Percentiles rank a stretch among this genome's conserved stretches.
phyloP scores from a whole-genome alignment of 2,329 filamentous ascomycete genomes.

The Xylariaceae sp. region DNA sequence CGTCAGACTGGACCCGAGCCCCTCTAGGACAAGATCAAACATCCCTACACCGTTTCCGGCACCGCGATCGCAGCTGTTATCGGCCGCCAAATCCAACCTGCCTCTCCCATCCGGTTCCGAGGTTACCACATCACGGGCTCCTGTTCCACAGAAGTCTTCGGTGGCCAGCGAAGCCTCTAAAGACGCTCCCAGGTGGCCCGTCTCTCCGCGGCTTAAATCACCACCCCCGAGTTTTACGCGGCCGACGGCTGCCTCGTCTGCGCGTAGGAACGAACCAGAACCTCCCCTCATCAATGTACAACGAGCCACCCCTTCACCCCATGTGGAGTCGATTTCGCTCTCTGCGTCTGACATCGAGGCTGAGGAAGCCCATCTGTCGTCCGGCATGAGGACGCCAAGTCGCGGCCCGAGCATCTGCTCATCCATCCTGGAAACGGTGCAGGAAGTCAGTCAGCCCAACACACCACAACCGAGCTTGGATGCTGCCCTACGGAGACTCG shows the following conservation, averaged over 20 bases:
- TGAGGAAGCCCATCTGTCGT: conserved; percentile 44
- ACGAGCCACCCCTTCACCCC: conserved; percentile 43
- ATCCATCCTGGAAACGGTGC: conserved; percentile 77
- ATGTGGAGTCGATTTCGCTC: conserved; percentile 34
- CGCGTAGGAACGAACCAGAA: conserved; percentile 45
- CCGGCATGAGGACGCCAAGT: conserved; percentile 55
- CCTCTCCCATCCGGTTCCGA: conserved; percentile 54
- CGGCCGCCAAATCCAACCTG: conserved; percentile 61
- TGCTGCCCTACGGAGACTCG: conserved; percentile 45
- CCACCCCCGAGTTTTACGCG: conserved; percentile 58
- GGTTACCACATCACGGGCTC: conserved; percentile 51
- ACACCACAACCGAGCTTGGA: conserved; percentile 53
- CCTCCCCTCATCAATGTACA: conserved; percentile 49
- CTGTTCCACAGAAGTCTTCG: conserved; percentile 58
- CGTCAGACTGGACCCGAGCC: conserved; percentile 54
- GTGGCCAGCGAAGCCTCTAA: conserved; percentile 42
- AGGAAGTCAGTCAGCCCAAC: conserved; percentile 76
- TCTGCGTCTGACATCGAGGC: conserved; percentile 46
- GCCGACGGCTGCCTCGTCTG: conserved; percentile 27
- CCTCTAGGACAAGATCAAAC: conserved; percentile 47
- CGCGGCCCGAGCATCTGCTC: conserved; percentile 54
- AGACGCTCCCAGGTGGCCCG: conserved; percentile 65
- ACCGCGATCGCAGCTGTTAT: conserved; percentile 62
- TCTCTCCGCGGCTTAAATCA: conserved; percentile 71
- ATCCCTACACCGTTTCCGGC: conserved; percentile 54